Percentiles rank a stretch among this genome's conserved stretches.
Evolutionary conservation across 2,329 filamentous ascomycete genomes (phyloP).

Genomic region (Cercospora zeae-maydis): DNA sequence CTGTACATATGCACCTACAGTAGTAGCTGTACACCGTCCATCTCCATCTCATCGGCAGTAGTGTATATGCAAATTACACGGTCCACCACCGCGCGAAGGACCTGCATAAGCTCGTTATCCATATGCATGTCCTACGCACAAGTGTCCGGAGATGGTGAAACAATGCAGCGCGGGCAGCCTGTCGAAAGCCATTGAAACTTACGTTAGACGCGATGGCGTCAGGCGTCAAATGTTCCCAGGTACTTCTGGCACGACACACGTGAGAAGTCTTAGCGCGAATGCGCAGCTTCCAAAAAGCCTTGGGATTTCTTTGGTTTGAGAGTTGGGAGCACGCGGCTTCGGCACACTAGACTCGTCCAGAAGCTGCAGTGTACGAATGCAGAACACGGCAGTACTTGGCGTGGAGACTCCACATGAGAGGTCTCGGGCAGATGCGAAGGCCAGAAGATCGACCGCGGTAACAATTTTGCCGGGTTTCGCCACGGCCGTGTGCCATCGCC

Average conservation of each 20-base stretch:
- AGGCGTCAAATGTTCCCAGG: neutral
- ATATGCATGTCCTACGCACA: neutral
- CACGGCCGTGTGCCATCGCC: neutral
- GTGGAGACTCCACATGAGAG: neutral
- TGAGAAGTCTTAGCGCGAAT: neutral
- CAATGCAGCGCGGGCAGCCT: neutral
- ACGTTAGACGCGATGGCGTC: slow-evolving; percentile 3
- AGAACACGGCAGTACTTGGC: neutral
- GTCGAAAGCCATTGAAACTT: slow-evolving; percentile 2
- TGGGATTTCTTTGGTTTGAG: neutral
- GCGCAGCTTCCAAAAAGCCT: neutral
- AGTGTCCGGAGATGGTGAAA: slow-evolving; percentile 4
- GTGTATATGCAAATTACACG: neutral
- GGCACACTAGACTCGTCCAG: neutral
- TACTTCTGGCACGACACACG: neutral
- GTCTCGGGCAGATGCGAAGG: neutral
- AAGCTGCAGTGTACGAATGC: neutral
- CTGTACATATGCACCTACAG: neutral
- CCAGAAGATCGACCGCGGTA: neutral
- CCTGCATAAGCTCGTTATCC: neutral
- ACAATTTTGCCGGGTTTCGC: neutral
- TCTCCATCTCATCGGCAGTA: neutral
- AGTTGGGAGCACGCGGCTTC: neutral
- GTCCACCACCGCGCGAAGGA: neutral
- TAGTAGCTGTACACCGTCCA: neutral